Percentiles rank a stretch among this genome's conserved stretches.
These are phyloP conservation scores for Hypoxylon rubiginosum DNA, from an alignment of 2,329 filamentous ascomycete species.

Conservation along the genomic window DNA sequence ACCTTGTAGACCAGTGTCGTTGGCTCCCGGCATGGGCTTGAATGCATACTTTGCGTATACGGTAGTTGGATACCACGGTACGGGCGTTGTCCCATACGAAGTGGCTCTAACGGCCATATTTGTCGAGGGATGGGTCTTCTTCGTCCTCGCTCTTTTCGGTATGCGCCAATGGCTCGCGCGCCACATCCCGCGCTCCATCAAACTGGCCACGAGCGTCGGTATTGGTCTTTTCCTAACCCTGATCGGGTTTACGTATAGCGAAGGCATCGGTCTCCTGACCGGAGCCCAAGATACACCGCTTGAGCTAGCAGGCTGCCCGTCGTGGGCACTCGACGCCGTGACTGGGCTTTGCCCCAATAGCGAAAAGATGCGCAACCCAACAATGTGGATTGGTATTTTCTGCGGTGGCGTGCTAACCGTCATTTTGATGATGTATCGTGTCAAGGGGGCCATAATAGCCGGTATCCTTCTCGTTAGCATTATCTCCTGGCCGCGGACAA, in stretches of 20 bases:
- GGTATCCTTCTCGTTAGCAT: conserved; percentile 88
- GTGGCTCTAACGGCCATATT: conserved; percentile 89
- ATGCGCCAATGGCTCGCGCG: conserved; percentile 90
- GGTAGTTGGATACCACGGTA: conserved; percentile 82
- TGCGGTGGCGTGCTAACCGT: conserved; percentile 85
- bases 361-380: conserved; percentile 84
- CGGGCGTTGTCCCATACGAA: conserved; percentile 78
- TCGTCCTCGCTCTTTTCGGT: conserved; percentile 82
- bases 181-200: conserved; percentile 85
- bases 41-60: conserved; percentile 86
- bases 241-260: conserved; percentile 82
- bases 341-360: conserved; percentile 71
- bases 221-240: conserved; percentile 86
- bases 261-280: conserved; percentile 84
- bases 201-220: conserved; percentile 86
- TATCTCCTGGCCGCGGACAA: conserved; percentile 87
- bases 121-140: conserved; percentile 88
- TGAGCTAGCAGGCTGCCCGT: conserved; percentile 78
- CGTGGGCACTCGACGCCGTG: conserved; percentile 55
- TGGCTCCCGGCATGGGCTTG: conserved; percentile 83
- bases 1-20: conserved; percentile 68
- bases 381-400: conserved; percentile 91
- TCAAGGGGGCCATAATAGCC: conserved; percentile 88
- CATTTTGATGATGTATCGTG: conserved; percentile 84
- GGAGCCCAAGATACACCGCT: conserved; percentile 77